phyloP scores from a whole-genome alignment of 306 rosid genomes.

The Acacia acuminata region DNA sequence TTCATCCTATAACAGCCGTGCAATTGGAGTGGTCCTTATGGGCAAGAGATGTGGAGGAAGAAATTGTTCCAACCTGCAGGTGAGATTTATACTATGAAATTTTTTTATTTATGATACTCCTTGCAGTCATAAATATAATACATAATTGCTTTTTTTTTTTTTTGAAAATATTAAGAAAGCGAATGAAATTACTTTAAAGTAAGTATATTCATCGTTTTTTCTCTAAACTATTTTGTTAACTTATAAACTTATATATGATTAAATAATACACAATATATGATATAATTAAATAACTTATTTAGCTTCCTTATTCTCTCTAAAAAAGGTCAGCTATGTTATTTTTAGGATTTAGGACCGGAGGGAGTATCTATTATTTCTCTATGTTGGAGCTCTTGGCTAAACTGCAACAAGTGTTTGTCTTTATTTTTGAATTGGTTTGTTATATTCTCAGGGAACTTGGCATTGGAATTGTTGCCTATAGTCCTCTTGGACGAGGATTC shows the following conservation, averaged over 20 bases:
- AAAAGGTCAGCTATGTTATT: no score
- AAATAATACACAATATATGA: no score
- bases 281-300: no score
- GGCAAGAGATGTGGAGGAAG: slow-evolving; percentile 64
- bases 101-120: background rate
- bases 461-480: slow-evolving; percentile 68
- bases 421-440: background rate
- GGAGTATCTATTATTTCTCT: background rate
- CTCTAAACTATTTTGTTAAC: no score
- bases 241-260: no score
- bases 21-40: slow-evolving; percentile 65
- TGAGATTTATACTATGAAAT: slow-evolving; percentile 7
- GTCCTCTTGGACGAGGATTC: slow-evolving; percentile 72
- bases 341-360: no score
- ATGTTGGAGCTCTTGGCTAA: background rate
- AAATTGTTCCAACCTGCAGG: slow-evolving; percentile 60
- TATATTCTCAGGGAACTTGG: slow-evolving; percentile 50
- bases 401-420: background rate
- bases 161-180: no score
- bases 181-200: no score
- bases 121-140: no score
- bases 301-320: no score
- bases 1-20: slow-evolving; percentile 54
- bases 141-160: no score
- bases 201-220: no score